Base-by-base conservation (phyloP, 352 stramenopile species). In the Peronospora belbahrii region DNA sequence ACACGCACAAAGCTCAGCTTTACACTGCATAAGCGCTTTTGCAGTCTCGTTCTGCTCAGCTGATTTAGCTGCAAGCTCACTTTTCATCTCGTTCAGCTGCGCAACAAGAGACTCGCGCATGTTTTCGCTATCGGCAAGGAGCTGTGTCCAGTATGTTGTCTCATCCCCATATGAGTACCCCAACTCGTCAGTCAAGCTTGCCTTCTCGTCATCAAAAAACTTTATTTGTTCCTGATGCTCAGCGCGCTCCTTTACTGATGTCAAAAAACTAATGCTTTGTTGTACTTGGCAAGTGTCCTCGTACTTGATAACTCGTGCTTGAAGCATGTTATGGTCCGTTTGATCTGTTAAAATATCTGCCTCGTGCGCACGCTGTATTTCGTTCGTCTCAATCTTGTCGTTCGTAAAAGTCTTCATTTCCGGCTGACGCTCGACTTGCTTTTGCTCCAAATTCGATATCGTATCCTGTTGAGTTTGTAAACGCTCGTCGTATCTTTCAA, bases 1-100 rank as follows among this genome's bases (percentile, higher is more conserved):
- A 30, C 44, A 54, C 2, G 30, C 10, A 38, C 18, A 23, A 7
- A 67, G 39, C 24, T 65, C 53, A 28, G 41, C 19, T 41, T 56
- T 30, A 18, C 52, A 67, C 6, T 23, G 48, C 30, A 49, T 24
- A 22, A 63, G 24, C 10, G 37, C 22, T 25, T 49, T 25, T 37
- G 22, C 22, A 33, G 44, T 28, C 18, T 53, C 43, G 9, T 18
- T 47, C 2, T 54, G 41, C 37, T 67, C 47, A 6, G 42, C 6
- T 38, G 40, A 19, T 45, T 53, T 63, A 2, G 28, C 31, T 52
- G 32, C 34, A n/a, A 59, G 25, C 20, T 17, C 17, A 15, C 42
- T 19, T 14, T 59, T 44, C 13, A 39, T 17, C 17, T 58, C 35
- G 11, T 45, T 14, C 5, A 66, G 25, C 33, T 66, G 32, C 8